Evolutionary conservation across 495 filamentous ascomycete genomes (phyloP), one percentile per base, ranked within the genome.

Genomic region (Neurospora sp.): DNA sequence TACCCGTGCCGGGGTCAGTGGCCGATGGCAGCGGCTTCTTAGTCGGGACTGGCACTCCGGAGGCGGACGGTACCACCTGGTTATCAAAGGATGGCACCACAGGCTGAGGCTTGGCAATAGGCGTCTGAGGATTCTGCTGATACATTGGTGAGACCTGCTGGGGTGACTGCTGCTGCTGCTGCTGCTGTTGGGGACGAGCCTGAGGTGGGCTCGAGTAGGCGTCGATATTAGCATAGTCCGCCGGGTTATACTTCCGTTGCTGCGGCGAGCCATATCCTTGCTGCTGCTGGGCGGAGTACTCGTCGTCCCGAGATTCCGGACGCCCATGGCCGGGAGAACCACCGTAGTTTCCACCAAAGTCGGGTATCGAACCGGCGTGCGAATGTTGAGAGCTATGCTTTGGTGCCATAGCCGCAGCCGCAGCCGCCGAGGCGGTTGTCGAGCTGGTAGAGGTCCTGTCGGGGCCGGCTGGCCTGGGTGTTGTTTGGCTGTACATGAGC

Each of bases 191-290:
- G 39, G 75, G 80, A 2, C 78, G 80, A 27, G 75, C 73, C 31
- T 81, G 80, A 20, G 79, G 82, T 70, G 86, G 84, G 2, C 81
- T 76, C 16, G 86, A 81, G 69, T 84, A 83, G 53, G 80, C 83
- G 73, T 81, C 83, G 47, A 92, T 88, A 70, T 88, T 84, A 71
- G 88, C 90, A 80, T 94, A 94, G 69, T 88, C 89, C 39, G 87
- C 85, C 44, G 92, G 92, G 79, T 94, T 89, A 78, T 95, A 93
- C 74, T 86, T 88, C 27, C 87, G 85, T 75, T 92, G 88, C 59
- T 85, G 82, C n/a, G 87, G 85, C 37, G 77, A 73, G 20, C 75
- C 76, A 74, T 84, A 85, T 70, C 84, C 86, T 9, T 84, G 81
- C 70, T 81, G 79, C 74, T 78, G 86, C 71, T 84, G 85, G 74